Evolutionary conservation across 768 basidiomycete genomes (phyloP), one percentile per base, ranked within the genome.

Genomic region (Leucogyrophana mollusca): DNA sequence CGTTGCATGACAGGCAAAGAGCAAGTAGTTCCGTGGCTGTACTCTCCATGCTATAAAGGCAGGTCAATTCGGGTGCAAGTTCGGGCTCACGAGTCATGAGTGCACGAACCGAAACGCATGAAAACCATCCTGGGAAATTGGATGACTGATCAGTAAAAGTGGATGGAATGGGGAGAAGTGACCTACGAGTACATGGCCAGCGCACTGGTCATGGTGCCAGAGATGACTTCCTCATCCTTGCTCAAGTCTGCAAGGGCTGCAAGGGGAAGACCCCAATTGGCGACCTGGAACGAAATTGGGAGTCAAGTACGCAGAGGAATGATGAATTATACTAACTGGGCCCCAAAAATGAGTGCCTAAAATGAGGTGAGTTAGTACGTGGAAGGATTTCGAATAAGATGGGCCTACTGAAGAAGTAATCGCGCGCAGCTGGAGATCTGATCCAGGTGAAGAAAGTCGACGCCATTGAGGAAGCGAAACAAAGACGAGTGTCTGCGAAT

Each of bases 301-400:
- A 37, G 23, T 35, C 25, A 49, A 46, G 38, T 23, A 53, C 34
- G 46, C 34, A 13, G 22, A 25, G 27, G 5, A 40, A 14, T 23
- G 13, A 40, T 3, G 47, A 47, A 49, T 24, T 34, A 57, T n/a
- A 83, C 90, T 64, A 51, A 95, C 94, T 50, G 94, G 94, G 56
- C 94, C 94, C 94, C 94, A 96, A 74, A 96, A 96, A 69, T 96
- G 94, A 52, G 94, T 96, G 61, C 93, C 93, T 95, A 30, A 13
- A 30, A 30, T 30, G 13, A 13, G 27, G 47, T 24, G 2, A 39
- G 49, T 49, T 22, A 45, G 21, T 46, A n/a, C 36, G 52, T 63
- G n/a, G 61, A 48, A 30, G n/a, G 17, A 46, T 23, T 4, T 6
- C 33, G 53, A 32, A 17, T 40, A 21, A 27, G 18, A 47, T 14